Evolutionary conservation across 1,139 yeast species (phyloP), one percentile per base, ranked within the genome.

Genomic region (Taphrina betulina): DNA sequence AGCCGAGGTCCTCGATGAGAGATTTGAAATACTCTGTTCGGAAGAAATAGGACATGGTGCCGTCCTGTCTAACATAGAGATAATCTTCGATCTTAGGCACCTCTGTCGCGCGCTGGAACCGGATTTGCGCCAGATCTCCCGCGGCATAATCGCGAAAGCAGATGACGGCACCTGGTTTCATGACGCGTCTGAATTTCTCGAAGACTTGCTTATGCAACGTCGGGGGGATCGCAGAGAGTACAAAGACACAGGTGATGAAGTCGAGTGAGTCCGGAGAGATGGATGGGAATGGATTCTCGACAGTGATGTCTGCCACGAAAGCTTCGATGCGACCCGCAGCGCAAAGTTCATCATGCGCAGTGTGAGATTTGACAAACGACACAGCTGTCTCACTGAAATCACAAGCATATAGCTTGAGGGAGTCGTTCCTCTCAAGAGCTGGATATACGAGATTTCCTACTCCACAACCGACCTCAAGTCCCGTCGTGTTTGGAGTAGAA

Each of bases 381-480:
- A 53, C 28, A 26, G 59, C 57, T 19, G 40, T 23, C 36, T 20
- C 35, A 12, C 50, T 31, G 23, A 57, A 46, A 34, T 57, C 57
- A 37, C 57, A 57, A n/a, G 51, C 43, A 19, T 16, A 55, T 2
- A 57, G 38, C 23, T 14, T 29, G 20, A 43, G 29, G 4, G 45
- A 31, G 3, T 33, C 40, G 33, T 57, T 53, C 5, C 53, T 17
- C 36, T 53, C 54, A 5, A 53, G 54, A n/a, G 43, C 42, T 1
- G 57, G 57, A 35, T 19, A 57, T 16, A 53, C 57, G 23, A 57
- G 29, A 16, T 45, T 57, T 31, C 59, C 59, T 5, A 46, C 53
- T 17, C 59, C 59, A 26, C 59, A 57, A 5, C 59, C 59, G 17
- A 57, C 51, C 26, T 57, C 59, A 17, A 57, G 20, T 0, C 46